A percentile compares a stretch with the other conserved stretches of the same genome.
phyloP scores from a whole-genome alignment of 768 basidiomycete genomes.

The Cubamyces lactineus region DNA sequence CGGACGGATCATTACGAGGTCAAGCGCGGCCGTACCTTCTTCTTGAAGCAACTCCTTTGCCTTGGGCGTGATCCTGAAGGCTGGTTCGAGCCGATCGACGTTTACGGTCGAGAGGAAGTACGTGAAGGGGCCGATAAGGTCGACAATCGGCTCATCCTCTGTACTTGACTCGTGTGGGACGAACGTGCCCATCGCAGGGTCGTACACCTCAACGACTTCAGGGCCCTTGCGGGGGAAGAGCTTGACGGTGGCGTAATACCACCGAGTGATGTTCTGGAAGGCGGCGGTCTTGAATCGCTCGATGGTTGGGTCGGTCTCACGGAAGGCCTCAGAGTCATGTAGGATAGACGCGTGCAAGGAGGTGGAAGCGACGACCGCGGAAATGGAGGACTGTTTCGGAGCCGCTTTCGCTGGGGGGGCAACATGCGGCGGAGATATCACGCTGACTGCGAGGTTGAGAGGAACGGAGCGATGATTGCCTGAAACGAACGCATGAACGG shows the following conservation, averaged over 20 bases:
- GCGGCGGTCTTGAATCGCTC: constrained; percentile 92
- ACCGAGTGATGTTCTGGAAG: constrained; percentile 67
- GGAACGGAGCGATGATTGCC: constrained; percentile 33
- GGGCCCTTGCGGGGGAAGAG: constrained; percentile 52
- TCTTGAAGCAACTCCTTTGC: constrained; percentile 44
- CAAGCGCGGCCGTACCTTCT: constrained; percentile 50
- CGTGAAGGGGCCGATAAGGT: constrained; percentile 75
- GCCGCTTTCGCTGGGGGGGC: constrained; percentile 20
- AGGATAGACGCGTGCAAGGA: constrained; percentile 86
- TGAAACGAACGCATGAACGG: constrained; percentile 55
- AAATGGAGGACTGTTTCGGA: constrained; percentile 40
- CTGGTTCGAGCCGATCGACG: constrained; percentile 83
- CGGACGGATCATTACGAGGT: constrained; percentile 80
- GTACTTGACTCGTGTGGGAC: constrained; percentile 40
- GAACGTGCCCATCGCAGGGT: constrained; percentile 54
- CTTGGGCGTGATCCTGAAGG: constrained; percentile 77
- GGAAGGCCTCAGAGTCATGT: constrained; percentile 76
- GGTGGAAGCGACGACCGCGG: constrained; percentile 87
- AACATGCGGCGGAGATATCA: constrained; percentile 40
- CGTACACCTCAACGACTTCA: constrained; percentile 60
- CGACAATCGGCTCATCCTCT: constrained; percentile 41
- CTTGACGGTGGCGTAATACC: constrained; percentile 64
- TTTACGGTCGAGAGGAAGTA: constrained; percentile 87
- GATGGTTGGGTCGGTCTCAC: constrained; percentile 69
- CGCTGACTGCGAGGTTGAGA: constrained; percentile 59